A percentile compares a stretch with the other conserved stretches of the same genome.
Evolutionary conservation across 2,329 filamentous ascomycete genomes (phyloP).

Genomic region (Colletotrichum tropicicola): DNA sequence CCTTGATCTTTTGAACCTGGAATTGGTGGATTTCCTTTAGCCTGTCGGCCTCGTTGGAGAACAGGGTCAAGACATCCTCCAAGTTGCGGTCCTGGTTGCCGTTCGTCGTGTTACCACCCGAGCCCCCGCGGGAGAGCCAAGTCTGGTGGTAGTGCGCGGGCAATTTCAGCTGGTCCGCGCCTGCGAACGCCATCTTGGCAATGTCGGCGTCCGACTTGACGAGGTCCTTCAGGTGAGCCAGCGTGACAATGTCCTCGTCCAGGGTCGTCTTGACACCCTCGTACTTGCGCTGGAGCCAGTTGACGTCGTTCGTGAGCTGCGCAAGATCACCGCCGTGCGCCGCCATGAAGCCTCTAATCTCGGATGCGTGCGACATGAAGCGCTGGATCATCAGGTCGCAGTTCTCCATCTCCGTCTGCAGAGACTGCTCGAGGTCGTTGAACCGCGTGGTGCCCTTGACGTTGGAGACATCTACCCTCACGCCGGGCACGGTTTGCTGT

Average conservation of each 20-base stretch:
- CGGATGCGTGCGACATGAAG: constrained; percentile 80
- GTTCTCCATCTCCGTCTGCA: constrained; percentile 80
- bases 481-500: constrained; percentile 71
- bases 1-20: constrained; percentile 41
- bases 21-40: constrained; percentile 51
- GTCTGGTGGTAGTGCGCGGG: constrained; percentile 66
- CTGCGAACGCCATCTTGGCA: constrained; percentile 76
- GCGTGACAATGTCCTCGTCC: constrained; percentile 67
- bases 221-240: constrained; percentile 69
- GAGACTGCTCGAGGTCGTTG: constrained; percentile 84
- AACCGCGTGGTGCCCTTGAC: constrained; percentile 90
- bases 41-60: constrained; percentile 32
- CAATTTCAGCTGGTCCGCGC: constrained; percentile 78
- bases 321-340: constrained; percentile 60
- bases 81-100: constrained; percentile 52
- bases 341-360: constrained; percentile 75
- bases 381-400: constrained; percentile 84
- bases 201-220: constrained; percentile 73
- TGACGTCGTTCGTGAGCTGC: constrained; percentile 55
- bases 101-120: constrained; percentile 34
- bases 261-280: constrained; percentile 53
- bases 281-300: constrained; percentile 60
- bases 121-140: constrained; percentile 48
- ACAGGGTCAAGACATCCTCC: constrained; percentile 29
- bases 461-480: constrained; percentile 81